These are phyloP conservation scores for Aspergillus unguis DNA, from an alignment of 2,329 filamentous ascomycete species.

Conservation along the genomic window DNA sequence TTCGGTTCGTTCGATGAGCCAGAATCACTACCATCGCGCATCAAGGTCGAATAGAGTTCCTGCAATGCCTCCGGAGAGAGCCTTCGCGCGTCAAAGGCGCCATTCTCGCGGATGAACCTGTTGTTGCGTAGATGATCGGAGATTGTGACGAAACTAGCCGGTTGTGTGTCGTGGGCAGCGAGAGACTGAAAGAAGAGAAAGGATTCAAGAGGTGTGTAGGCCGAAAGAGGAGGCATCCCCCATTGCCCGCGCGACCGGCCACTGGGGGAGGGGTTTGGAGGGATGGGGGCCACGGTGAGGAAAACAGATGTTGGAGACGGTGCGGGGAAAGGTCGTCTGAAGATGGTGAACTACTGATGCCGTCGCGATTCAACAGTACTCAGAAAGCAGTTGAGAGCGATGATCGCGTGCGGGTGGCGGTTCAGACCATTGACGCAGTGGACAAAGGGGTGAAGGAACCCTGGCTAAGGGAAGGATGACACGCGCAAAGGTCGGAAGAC, in stretches of 20 bases:
- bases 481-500: conserved; percentile 4
- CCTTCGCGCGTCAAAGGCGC: conserved; percentile 68
- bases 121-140: conserved; percentile 73
- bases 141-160: conserved; percentile 66
- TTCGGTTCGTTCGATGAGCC: conserved; percentile 26
- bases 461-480: conserved; percentile 5
- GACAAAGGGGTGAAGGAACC: conserved; percentile 14
- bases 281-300: conserved; percentile 39
- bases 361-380: conserved; percentile 4
- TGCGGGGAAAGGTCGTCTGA: conserved; percentile 9
- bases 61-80: conserved; percentile 75
- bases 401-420: conserved; percentile 17
- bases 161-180: conserved; percentile 62
- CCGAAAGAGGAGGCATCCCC: conserved; percentile 59
- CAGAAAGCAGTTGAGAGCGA: conserved; percentile 7
- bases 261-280: conserved; percentile 32
- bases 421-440: conserved; percentile 24
- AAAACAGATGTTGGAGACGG: conserved; percentile 7
- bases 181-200: conserved; percentile 81
- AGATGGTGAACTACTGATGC: conserved; percentile 1
- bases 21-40: conserved; percentile 67
- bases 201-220: conserved; percentile 81
- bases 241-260: conserved; percentile 41
- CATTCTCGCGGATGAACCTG: conserved; percentile 65
- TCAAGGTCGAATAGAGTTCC: conserved; percentile 70